A percentile compares a stretch with the other conserved stretches of the same genome.
Conservation (phyloP, 2,329 filamentous ascomycete species). For the Colletotrichum sp. region DNA sequence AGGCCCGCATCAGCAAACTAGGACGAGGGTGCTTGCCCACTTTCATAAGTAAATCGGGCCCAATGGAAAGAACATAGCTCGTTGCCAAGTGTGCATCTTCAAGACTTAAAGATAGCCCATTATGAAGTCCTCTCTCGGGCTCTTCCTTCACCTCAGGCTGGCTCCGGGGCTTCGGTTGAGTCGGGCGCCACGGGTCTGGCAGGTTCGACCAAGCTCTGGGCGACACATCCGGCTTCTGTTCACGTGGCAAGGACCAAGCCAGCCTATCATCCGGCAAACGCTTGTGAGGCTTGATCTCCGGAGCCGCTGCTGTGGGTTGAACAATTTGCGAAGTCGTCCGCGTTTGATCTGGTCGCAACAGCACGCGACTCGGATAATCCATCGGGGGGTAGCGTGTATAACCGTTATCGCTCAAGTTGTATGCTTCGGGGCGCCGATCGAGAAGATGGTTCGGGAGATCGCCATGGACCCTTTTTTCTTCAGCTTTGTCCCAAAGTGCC, state of each 20-base stretch:
- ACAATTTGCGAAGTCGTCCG: neutral
- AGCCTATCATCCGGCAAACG: neutral
- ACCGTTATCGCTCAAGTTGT: neutral
- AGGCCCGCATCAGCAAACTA: neutral
- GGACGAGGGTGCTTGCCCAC: neutral
- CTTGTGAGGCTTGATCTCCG: neutral
- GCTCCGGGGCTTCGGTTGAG: neutral
- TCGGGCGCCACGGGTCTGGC: neutral
- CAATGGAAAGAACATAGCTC: neutral
- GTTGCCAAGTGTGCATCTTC: neutral
- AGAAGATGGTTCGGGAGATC: neutral
- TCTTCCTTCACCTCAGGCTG: neutral
- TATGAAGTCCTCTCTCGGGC: neutral
- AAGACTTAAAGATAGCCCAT: neutral
- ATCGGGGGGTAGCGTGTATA: neutral
- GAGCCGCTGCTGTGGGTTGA: neutral
- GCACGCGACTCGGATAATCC: neutral
- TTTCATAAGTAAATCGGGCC: neutral
- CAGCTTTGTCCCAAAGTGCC: slow-evolving; percentile 12
- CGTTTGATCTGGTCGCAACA: neutral
- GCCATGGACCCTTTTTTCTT: neutral
- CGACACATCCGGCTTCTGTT: neutral
- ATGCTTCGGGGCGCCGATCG: neutral
- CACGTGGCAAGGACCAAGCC: neutral
- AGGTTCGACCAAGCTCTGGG: neutral